Conservation (phyloP, 768 basidiomycete species). For the Filobasidium wieringae region DNA sequence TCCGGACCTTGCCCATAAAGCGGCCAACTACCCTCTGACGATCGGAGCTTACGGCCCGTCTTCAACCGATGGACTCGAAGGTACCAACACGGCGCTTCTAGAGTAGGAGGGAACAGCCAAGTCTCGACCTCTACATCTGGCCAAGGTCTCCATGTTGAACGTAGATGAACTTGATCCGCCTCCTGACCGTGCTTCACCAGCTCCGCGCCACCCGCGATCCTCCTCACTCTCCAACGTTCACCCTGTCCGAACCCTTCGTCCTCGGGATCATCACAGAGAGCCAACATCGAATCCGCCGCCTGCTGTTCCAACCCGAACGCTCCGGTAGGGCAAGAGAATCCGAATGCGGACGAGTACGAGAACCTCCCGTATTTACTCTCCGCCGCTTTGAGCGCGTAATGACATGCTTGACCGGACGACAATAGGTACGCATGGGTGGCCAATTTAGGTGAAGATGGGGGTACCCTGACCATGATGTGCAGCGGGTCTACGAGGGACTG, state of each 20-base stretch:
- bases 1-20: constrained; percentile 57
- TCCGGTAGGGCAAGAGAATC: constrained; percentile 61
- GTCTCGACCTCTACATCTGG: constrained; percentile 61
- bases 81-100: constrained; percentile 55
- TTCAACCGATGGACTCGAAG: constrained; percentile 55
- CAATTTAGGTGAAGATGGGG: constrained; percentile 1
- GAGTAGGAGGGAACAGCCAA: constrained; percentile 56
- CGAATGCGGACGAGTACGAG: constrained; percentile 64
- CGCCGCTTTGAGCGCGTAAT: constrained; percentile 65
- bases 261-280: constrained; percentile 51
- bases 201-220: constrained; percentile 51
- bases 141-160: constrained; percentile 67
- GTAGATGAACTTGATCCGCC: constrained; percentile 45
- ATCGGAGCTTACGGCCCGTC: constrained; percentile 46
- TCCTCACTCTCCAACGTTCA: constrained; percentile 60
- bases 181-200: constrained; percentile 35
- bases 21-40: constrained; percentile 61
- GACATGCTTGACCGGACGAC: constrained; percentile 66
- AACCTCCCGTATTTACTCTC: constrained; percentile 70
- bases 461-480: constrained; percentile 54
- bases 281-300: constrained; percentile 59
- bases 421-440: constrained; percentile 56
- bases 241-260: constrained; percentile 41
- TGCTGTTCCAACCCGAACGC: constrained; percentile 58
- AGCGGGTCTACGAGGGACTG: constrained; percentile 53